Percentiles rank a stretch among this genome's conserved stretches.
Conservation (phyloP, 129 eudicot genomes). For the Pulicaria dysenterica region DNA sequence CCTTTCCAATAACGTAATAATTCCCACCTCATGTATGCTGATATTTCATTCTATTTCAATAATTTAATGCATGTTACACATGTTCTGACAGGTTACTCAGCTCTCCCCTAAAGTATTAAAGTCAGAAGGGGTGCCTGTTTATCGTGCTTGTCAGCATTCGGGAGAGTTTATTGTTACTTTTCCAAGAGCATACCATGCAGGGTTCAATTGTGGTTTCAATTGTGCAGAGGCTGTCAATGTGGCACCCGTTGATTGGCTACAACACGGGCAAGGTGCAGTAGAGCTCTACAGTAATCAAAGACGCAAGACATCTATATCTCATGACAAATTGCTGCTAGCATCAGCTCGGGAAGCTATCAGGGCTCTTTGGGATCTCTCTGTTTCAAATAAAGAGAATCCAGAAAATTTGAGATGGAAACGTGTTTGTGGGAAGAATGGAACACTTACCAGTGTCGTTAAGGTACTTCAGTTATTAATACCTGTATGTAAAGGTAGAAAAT, state of each 20-base stretch:
- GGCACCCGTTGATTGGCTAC: conserved; percentile 83
- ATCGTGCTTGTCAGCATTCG: conserved; percentile 56
- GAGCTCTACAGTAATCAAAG: conserved; percentile 69
- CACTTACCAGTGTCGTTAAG: conserved; percentile 62
- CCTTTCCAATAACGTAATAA: neutral
- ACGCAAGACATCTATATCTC: conserved; percentile 76
- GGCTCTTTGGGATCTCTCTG: conserved; percentile 51
- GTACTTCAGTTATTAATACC: conserved; percentile 29
- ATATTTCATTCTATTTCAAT: no score
- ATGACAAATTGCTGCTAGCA: conserved; percentile 66
- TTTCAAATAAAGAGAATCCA: conserved; percentile 33
- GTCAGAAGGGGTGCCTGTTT: conserved; percentile 79
- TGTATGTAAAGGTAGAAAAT: neutral
- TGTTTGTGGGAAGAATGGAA: conserved; percentile 66
- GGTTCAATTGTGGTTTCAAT: conserved; percentile 84
- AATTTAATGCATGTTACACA: neutral
- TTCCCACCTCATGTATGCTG: no score
- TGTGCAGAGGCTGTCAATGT: conserved; percentile 93
- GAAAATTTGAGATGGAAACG: conserved; percentile 55
- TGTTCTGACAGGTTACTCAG: conserved; percentile 66
- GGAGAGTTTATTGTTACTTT: conserved; percentile 83
- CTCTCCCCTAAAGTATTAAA: conserved; percentile 65
- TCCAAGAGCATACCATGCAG: conserved; percentile 87
- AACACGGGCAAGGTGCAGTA: conserved; percentile 75
- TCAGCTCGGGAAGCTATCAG: conserved; percentile 58